Base-by-base conservation (phyloP, 768 basidiomycete genomes). In the Boletales sp. region DNA sequence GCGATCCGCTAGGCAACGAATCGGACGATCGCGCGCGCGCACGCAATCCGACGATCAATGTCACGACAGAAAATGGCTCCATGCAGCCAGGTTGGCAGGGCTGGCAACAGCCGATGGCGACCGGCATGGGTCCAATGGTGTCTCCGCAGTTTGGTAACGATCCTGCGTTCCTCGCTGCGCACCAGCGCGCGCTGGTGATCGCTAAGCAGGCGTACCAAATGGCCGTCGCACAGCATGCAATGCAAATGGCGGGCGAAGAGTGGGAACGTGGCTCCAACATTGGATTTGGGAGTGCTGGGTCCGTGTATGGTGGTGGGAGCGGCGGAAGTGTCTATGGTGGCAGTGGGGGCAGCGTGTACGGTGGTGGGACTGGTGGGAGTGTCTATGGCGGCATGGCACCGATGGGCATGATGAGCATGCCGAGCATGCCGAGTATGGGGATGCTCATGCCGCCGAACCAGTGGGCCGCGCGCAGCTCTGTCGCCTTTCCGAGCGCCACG, bases 151-250 rank as follows among this genome's bases (percentile, higher is more conserved):
- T 65, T 21, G 14, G 70, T 51, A 62, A 75, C 8, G 86, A 90
- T 56, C 80, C 83, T 15, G 67, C 64, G 17, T 82, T 80, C 64
- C 55, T 89, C 30, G 82, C 75, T 5, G 90, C 89, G 15, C 91
- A 94, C 64, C 90, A 93, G 64, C 89, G 90, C 50, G 91, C 91
- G 3, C 89, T 94, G 80, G 72, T 90, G 71, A 70, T 76, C 48
- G 91, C 91, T 46, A 93, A 93, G 67, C 91, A 93, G 66, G 83
- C 90, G 4, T 94, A 90, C 62, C 91, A 93, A 67, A 82, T 87
- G 74, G 87, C 91, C 3, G 86, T 94, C 38, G 91, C 91, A 6
- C 91, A 91, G 66, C 91, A 93, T 57, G 91, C 91, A 5, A 86
- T 92, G 79, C 86, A 83, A 8, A 82, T 84, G 8, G 91, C 91